Evolutionary conservation across 306 rosid genomes (phyloP).

Genomic region (Cucumis melo): DNA sequence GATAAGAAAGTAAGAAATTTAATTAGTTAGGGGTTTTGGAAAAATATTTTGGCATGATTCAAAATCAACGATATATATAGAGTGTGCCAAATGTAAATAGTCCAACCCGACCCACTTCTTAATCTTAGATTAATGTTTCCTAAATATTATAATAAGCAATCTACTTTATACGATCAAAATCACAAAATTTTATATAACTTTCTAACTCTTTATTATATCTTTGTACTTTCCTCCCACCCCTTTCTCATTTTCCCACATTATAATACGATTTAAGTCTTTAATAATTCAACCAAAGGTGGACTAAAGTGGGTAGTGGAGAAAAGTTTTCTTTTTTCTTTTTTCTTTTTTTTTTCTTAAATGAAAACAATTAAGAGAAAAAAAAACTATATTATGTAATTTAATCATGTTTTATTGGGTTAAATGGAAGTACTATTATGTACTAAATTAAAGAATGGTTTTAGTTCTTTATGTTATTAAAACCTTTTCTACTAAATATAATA

Average conservation of each 20-base stretch:
- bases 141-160: not conserved
- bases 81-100: not conserved
- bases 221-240: not conserved
- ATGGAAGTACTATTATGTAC: not conserved
- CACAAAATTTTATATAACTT: not conserved
- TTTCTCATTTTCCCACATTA: not conserved
- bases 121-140: not conserved
- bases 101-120: not conserved
- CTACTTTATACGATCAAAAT: not conserved
- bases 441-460: not conserved
- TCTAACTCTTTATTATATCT: not conserved
- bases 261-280: conserved; percentile 1
- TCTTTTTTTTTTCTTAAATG: not conserved
- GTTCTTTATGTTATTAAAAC: not conserved
- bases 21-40: not conserved
- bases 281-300: conserved; percentile 13
- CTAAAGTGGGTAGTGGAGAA: not conserved
- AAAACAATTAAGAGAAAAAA: not conserved
- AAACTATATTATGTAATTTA: not conserved
- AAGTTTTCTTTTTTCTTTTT: not conserved
- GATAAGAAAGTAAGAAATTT: not conserved
- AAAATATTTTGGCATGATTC: not conserved
- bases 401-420: not conserved
- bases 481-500: not conserved
- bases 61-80: not conserved